Base-by-base conservation (phyloP, 306 rosid genomes). In the Rosa chinensis region DNA sequence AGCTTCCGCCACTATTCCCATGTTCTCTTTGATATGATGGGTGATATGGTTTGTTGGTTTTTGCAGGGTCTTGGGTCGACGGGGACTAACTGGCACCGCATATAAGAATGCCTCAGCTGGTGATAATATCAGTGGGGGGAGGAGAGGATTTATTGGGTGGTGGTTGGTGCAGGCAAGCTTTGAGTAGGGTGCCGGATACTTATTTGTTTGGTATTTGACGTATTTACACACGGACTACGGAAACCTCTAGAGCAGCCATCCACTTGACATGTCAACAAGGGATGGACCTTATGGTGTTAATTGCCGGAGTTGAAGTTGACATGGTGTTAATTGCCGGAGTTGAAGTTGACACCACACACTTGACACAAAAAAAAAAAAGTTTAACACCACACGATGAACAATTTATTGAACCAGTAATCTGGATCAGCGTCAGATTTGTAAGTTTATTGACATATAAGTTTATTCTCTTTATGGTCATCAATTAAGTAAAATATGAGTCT, bases 1-100 rank as follows among this genome's bases (percentile, higher is more conserved):
- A 35, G 95, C 98, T 66, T 93, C 91, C 32, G 84, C 88, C 1
- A 82, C 98, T 25, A 89, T 81, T 37, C 98, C 98, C 98, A 91
- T 91, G 64, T 45, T 28, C 14, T 4, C 52, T 21, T 17, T 40
- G 62, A 20, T 53, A 7, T 20, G 62, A 1, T 6, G 21, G 59
- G 59, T 55, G 55, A 50, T n/a, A 8, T 55, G 59, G 10, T 20
- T 20, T 20, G 10, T 20, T 53, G 23, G 23, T 7, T 18, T 18
- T 18, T 42, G 14, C 4, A 14, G 17, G 18, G 43, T 28, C 23
- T 43, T 44, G 35, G 2, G 48, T 20, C 8, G 59, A 62, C 72
- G 35, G 13, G 71, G 10, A 3, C 8, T 20, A 59, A 28, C 25
- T 44, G 59, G 61, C 8, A 28, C 79, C 79, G 17, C 72, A 45